Base-by-base conservation (phyloP, 495 filamentous ascomycete genomes). In the Aspergillus carlsbadensis region DNA sequence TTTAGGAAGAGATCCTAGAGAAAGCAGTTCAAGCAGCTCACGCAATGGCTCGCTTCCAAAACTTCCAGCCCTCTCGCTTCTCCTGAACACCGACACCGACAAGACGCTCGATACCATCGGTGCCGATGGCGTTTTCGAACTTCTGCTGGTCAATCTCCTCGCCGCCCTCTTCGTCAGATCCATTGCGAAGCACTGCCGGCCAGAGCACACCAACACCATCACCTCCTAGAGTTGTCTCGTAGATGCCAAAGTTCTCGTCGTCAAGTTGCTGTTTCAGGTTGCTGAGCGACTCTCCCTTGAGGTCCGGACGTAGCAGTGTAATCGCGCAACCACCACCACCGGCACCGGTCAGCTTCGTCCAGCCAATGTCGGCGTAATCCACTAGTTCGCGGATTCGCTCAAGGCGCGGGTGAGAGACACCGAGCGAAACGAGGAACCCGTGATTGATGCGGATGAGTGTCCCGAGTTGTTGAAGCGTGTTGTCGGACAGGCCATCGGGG, bases 301-400 rank as follows among this genome's bases (percentile, higher is more conserved):
- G 71, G 36, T 81, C 77, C 0, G 91, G 90, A 54, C 86, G 89
- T 36, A 98, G 76, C 5, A 98, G 72, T 3, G 92, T 94, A 62
- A 98, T 97, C 1, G 92, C 91, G 69, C 94, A 96, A 1, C 94
- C 94, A 36, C 94, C 94, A 5, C 93, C 94, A 11, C 94, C 94
- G 6, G 92, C 94, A 53, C 94, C 94, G 1, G 94, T 98, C 44
- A 98, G 81, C 67, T 98, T 98, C 5, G 94, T 95, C 91, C 91
- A 97, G 31, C 94, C 94, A 52, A 96, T 87, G n/a, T 89, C 87
- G 31, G 89, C 80, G 56, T 89, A 83, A 61, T 97, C 93, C 45
- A 97, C 89, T 15, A 98, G 78, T 72, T 96, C 93, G 20, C 94
- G 81, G 60, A 98, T 88, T 5, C 93, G 86, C 71, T 98, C 94